These are phyloP conservation scores for Tephrocybe sp. DNA, from an alignment of 768 basidiomycete genomes.

Conservation along the genomic window DNA sequence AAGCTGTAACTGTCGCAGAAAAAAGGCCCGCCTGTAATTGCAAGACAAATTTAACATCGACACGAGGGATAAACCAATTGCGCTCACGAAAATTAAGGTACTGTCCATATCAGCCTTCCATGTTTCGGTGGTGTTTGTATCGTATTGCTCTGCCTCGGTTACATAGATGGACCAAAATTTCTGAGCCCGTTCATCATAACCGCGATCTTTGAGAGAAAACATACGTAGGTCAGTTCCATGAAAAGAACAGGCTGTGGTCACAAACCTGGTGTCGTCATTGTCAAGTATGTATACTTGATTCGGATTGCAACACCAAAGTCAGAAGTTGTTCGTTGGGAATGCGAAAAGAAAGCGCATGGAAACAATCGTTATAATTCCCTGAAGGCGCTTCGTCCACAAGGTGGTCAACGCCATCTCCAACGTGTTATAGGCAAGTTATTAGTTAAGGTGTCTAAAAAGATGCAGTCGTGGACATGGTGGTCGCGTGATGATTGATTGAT, in stretches of 20 bases:
- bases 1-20: conserved; percentile 35
- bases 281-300: background rate
- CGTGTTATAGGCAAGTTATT: too few species aligned
- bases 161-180: conserved; percentile 4
- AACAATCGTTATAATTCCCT: too few species aligned
- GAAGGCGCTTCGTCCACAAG: too few species aligned
- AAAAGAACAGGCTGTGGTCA: background rate
- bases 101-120: conserved; percentile 16
- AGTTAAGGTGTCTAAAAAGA: too few species aligned
- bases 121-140: conserved; percentile 2
- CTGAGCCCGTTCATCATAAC: conserved; percentile 3
- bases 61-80: background rate
- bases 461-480: too few species aligned
- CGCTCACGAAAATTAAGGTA: conserved; percentile 27
- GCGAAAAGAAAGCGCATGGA: too few species aligned
- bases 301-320: too few species aligned
- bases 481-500: too few species aligned
- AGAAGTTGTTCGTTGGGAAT: too few species aligned
- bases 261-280: background rate
- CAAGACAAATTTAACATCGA: background rate
- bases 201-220: background rate
- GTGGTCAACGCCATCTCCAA: too few species aligned
- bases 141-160: conserved; percentile 1
- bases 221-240: background rate
- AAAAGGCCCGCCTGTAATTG: conserved; percentile 35